Base-by-base conservation (phyloP, 2,329 filamentous ascomycete species). In the Pseudogymnoascus sp. region DNA sequence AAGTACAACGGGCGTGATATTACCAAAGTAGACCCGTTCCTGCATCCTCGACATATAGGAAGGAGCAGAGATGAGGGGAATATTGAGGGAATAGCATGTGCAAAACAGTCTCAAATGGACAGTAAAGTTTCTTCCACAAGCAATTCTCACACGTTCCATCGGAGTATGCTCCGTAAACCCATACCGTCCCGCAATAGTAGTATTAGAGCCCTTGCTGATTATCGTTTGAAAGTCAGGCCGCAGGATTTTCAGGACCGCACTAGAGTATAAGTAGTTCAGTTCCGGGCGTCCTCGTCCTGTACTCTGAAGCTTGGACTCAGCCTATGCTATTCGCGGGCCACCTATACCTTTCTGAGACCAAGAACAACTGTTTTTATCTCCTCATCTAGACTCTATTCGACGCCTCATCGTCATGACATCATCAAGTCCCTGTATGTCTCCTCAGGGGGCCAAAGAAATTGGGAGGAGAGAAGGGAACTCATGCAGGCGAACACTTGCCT, bases 261-360 rank as follows among this genome's bases (percentile, higher is more conserved):
- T 54, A 54, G 47, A 54, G 47, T 54, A 54, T 54, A 54, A 54
- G 47, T 54, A 54, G 47, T 16, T 54, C 47, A 31, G 47, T 31
- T n/a, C 47, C 47, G n/a, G 26, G 14, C 47, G 10, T 54, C 47
- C 4, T 42, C 14, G 23, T 54, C 2, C 45, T 14, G 45, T 54
- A 54, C 23, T 54, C 23, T 31, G 47, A 54, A 54, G 47, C 47
- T 31, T 31, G 47, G 26, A 54, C 47, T 4, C 26, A 54, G 47
- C 47, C 47, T 54, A 31, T 54, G 26, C 47, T 54, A 31, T 54
- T 54, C 47, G 47, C 14, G 12, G 14, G 14, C 47, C 47, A 54
- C 47, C 47, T 54, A 54, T 54, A 54, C 47, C 47, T 31, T 54
- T 54, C 47, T 31, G 23, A 31, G 47, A 16, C 10, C 47, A 54